Percentiles rank a stretch among this genome's conserved stretches.
Conservation (phyloP, 2,329 filamentous ascomycete genomes). For the Aureobasidium uvarum region DNA sequence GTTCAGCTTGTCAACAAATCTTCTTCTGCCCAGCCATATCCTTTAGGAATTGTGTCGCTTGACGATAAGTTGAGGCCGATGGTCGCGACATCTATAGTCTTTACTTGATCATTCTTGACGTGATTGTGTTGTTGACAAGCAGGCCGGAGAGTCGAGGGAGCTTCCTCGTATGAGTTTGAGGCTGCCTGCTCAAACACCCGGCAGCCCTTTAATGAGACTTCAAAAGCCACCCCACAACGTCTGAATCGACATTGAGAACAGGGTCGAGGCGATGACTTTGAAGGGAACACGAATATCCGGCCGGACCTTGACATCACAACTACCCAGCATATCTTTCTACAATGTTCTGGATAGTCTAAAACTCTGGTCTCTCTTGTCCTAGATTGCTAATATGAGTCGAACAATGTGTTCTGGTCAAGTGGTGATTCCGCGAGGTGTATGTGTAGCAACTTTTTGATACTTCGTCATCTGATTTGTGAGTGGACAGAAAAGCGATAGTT, state of each 20-base stretch:
- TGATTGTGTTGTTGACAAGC: neutral
- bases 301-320: too few species aligned
- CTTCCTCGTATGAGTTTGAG: neutral
- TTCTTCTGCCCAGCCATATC: neutral
- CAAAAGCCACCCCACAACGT: constrained; percentile 6
- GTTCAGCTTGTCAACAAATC: constrained; percentile 10
- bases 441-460: too few species aligned
- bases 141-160: neutral
- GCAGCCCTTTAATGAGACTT: constrained; percentile 3
- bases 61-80: neutral
- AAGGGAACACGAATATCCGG: too few species aligned
- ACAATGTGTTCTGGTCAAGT: too few species aligned
- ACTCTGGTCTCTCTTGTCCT: too few species aligned
- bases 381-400: too few species aligned
- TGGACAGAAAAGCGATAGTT: too few species aligned
- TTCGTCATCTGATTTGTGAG: too few species aligned
- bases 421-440: too few species aligned
- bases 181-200: constrained; percentile 1
- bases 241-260: neutral
- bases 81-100: neutral
- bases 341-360: too few species aligned
- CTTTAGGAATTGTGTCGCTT: neutral
- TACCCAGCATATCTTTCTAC: too few species aligned
- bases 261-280: neutral
- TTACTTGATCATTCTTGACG: neutral